Evolutionary conservation across 2,329 filamentous ascomycete species (phyloP), one percentile per base, ranked within the genome.

Genomic region (Nannizziopsis arthrosporioides): DNA sequence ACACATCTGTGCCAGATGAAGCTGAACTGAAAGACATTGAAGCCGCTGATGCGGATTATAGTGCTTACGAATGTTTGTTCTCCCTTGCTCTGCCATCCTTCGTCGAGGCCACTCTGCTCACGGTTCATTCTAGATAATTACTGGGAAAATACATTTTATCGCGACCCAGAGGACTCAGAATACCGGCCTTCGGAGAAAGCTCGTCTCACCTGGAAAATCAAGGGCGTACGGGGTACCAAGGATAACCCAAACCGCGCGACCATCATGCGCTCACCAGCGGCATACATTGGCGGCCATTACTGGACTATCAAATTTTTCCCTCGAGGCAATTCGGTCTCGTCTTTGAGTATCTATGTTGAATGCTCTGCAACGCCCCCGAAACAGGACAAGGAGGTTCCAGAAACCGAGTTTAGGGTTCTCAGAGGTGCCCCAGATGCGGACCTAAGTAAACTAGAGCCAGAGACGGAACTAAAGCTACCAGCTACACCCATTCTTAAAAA

Each of bases 281-380:
- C 77, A 9, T 71, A 63, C 19, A 67, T 81, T 49, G 78, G 76
- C 15, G 77, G 75, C 15, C 73, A 76, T 52, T 77, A 80, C 58
- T 82, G 78, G 78, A 77, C 74, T 48, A 76, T 82, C 65, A 81
- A 81, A 60, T 77, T 81, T 58, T 81, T 77, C 54, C 78, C 78
- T 2, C 71, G 72, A 39, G 78, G 78, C 15, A 79, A 81, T 56
- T 73, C 75, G 53, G 72, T 74, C 2, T 71, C 73, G 35, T 75
- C 75, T 30, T 59, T 81, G 45, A 80, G 77, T 54, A 68, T 80
- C 18, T 82, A 81, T 55, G 63, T 82, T 32, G 77, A 80, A 58
- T 80, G 76, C 57, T 73, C 77, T n/a, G 70, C 68, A 14, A 71
- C 76, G 10, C 60, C 67, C 49, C 67, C 68, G 7, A 51, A 56